Percentiles rank a stretch among this genome's conserved stretches.
Evolutionary conservation across 106 monocot genomes (phyloP).

Genomic region (Amphibolis antarctica): DNA sequence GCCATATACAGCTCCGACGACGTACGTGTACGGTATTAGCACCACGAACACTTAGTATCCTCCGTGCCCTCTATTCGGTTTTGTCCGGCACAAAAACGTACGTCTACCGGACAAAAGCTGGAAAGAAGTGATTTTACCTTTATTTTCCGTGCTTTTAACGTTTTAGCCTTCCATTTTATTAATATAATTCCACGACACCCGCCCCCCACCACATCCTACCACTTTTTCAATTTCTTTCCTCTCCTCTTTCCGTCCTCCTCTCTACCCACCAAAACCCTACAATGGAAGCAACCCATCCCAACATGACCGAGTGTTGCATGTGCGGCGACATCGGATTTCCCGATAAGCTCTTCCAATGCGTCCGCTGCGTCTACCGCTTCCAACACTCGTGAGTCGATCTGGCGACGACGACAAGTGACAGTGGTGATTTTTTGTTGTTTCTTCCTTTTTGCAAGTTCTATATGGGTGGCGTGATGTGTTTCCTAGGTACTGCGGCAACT

Average conservation of each 20-base stretch:
- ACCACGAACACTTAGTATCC: no score
- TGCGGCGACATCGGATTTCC: conserved; percentile 55
- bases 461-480: neutral
- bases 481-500: conserved; percentile 43
- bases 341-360: conserved; percentile 47
- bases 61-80: no score
- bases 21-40: no score
- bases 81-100: no score
- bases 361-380: conserved; percentile 37
- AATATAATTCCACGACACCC: no score
- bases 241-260: neutral
- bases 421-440: neutral
- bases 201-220: no score
- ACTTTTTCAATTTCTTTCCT: no score
- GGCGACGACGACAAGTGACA: neutral
- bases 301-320: conserved; percentile 31
- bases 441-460: neutral
- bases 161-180: no score
- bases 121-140: no score
- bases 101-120: no score
- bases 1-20: no score
- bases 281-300: neutral
- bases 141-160: no score
- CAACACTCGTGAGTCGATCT: conserved; percentile 34
- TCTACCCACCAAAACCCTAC: neutral